These are phyloP conservation scores for Syzygium oleosum DNA, from an alignment of 345 rosid species.

Conservation along the genomic window DNA sequence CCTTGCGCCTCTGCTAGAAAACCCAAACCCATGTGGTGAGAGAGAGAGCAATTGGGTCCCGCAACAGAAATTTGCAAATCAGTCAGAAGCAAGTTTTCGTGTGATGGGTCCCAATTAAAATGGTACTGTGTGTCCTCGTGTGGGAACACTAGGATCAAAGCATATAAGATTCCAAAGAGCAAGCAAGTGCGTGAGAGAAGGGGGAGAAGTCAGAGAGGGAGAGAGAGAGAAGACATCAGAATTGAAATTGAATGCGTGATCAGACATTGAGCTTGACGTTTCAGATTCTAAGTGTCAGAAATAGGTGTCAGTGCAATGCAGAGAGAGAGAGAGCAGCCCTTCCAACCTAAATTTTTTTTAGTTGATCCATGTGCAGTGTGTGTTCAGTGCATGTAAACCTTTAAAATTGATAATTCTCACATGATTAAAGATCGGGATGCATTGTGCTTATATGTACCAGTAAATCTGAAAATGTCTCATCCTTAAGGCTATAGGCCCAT, in stretches of 20 bases:
- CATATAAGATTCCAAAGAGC: neutral
- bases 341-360: neutral
- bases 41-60: neutral
- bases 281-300: constrained; percentile 63
- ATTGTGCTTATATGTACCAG: rapidly evolving
- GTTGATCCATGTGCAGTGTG: too few relatives aligned
- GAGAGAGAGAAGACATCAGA: neutral
- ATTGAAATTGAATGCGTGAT: constrained; percentile 12
- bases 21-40: neutral
- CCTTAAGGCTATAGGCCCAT: neutral
- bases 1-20: neutral
- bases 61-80: neutral
- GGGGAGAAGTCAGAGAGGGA: neutral
- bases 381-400: neutral
- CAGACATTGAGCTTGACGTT: constrained; percentile 49
- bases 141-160: neutral
- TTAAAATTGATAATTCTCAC: neutral
- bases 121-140: neutral
- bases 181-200: neutral
- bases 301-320: neutral
- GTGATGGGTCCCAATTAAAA: neutral
- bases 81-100: neutral
- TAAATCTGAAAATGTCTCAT: neutral
- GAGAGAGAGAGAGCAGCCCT: neutral
- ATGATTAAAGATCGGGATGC: neutral